phyloP scores from a whole-genome alignment of 495 filamentous ascomycete species.

The Neurospora sp. region DNA sequence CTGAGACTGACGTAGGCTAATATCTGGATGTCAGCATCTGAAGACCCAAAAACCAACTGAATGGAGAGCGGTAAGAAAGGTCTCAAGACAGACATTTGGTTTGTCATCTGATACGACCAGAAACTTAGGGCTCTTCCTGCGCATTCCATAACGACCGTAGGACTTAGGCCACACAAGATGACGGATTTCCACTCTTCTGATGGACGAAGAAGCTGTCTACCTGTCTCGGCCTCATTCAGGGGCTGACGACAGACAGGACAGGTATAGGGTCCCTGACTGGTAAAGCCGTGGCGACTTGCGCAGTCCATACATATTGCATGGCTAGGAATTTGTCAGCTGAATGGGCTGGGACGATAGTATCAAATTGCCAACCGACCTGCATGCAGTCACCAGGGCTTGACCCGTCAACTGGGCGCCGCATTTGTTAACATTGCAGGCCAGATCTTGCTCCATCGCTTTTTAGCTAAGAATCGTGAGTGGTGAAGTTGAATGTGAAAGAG shows the following conservation, averaged over 20 bases:
- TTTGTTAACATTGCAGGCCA: slow-evolving; percentile 75
- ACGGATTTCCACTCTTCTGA: slow-evolving; percentile 92
- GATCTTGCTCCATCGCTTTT: slow-evolving; percentile 53
- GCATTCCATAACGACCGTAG: slow-evolving; percentile 82
- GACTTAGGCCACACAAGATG: slow-evolving; percentile 74
- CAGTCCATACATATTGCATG: slow-evolving; percentile 83
- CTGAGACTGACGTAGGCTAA: slow-evolving; percentile 59
- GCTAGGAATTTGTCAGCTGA: slow-evolving; percentile 30
- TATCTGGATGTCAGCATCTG: slow-evolving; percentile 1
- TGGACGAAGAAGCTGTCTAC: slow-evolving; percentile 61
- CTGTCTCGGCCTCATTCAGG: slow-evolving; percentile 61
- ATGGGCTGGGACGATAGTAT: background rate
- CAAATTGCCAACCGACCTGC: slow-evolving; percentile 47
- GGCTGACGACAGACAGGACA: slow-evolving; percentile 78
- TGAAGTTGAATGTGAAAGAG: background rate
- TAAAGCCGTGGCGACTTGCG: slow-evolving; percentile 57
- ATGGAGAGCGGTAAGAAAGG: background rate
- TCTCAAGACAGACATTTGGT: slow-evolving; percentile 61
- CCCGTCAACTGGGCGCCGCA: slow-evolving; percentile 66
- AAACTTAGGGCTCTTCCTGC: slow-evolving; percentile 75
- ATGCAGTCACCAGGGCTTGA: slow-evolving; percentile 81
- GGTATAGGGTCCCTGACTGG: slow-evolving; percentile 40
- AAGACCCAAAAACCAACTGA: background rate
- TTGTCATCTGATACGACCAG: slow-evolving; percentile 84
- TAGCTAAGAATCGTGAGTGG: background rate